A percentile compares a stretch with the other conserved stretches of the same genome.
Evolutionary conservation across 108 stramenopile genomes (phyloP).

Genomic region (Discostella stelligeroides): DNA sequence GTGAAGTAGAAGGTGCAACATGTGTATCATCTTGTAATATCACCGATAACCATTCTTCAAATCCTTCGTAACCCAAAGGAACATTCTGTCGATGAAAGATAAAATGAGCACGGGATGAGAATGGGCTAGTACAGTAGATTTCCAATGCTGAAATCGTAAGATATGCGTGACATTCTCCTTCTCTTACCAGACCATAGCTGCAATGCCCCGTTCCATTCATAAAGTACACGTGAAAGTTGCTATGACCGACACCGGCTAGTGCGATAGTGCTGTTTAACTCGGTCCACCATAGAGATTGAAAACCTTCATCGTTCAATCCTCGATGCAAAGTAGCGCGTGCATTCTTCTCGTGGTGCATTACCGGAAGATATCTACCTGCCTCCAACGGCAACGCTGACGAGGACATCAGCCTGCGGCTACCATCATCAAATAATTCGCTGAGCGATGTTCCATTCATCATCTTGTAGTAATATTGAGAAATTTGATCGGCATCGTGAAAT

Average conservation of each 20-base stretch:
- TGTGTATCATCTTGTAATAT: slow-evolving; percentile 17
- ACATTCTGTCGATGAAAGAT: slow-evolving; percentile 13
- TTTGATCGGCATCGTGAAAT: slow-evolving; percentile 47
- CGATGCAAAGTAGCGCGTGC: background rate
- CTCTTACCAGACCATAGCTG: slow-evolving; percentile 51
- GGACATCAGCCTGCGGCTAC: background rate
- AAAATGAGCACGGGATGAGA: background rate
- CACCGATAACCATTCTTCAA: slow-evolving; percentile 43
- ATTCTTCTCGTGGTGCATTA: background rate
- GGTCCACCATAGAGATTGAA: slow-evolving; percentile 37
- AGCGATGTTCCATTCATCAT: slow-evolving; percentile 43
- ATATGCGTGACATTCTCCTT: no score
- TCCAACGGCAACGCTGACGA: background rate
- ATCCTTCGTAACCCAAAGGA: slow-evolving; percentile 34
- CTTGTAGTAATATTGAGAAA: slow-evolving; percentile 46
- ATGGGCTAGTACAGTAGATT: background rate
- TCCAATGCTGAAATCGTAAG: background rate
- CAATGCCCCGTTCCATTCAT: slow-evolving; percentile 55
- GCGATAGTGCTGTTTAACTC: slow-evolving; percentile 35
- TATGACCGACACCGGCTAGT: slow-evolving; percentile 30
- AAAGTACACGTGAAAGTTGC: slow-evolving; percentile 49
- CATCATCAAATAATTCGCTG: slow-evolving; percentile 1
- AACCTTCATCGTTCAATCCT: slow-evolving; percentile 7
- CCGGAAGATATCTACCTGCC: background rate
- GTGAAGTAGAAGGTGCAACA: background rate